Percentiles rank a stretch among this genome's conserved stretches.
These are phyloP conservation scores for Ustulina deusta DNA, from an alignment of 2,329 filamentous ascomycete species.

Conservation along the genomic window DNA sequence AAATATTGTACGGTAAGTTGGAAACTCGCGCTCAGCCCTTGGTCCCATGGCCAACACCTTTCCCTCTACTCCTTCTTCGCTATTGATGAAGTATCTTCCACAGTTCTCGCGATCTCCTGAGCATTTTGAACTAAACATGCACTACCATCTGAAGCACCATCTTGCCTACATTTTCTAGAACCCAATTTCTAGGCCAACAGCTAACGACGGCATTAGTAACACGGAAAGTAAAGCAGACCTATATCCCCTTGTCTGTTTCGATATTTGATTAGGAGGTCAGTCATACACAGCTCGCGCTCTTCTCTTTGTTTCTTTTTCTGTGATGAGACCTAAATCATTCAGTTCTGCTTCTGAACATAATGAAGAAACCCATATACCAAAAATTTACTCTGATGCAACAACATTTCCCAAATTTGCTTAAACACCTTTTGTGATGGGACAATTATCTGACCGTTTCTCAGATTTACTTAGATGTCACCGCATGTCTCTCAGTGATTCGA, in stretches of 20 bases:
- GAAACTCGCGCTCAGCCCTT: constrained; percentile 7
- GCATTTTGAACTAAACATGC: constrained; percentile 75
- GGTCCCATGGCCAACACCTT: not conserved
- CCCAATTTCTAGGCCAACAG: constrained; percentile 18
- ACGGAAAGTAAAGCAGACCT: not conserved
- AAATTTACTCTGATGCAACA: constrained; percentile 62
- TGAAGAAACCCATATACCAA: constrained; percentile 77
- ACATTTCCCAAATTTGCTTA: constrained; percentile 13
- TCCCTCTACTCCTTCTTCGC: constrained; percentile 43
- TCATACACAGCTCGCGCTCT: not conserved
- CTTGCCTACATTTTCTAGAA: constrained; percentile 37
- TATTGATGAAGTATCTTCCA: constrained; percentile 68
- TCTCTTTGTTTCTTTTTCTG: constrained; percentile 51
- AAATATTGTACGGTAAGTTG: constrained; percentile 23
- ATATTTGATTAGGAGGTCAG: constrained; percentile 21
- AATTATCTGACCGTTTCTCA: constrained; percentile 36
- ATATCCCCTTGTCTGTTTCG: too few relatives aligned
- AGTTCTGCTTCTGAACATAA: constrained; percentile 81
- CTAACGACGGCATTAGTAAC: constrained; percentile 37
- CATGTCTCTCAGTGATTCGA: not conserved
- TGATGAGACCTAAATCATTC: constrained; percentile 74
- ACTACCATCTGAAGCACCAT: constrained; percentile 77
- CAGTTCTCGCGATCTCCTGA: constrained; percentile 72
- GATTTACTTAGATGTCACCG: not conserved
- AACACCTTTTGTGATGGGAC: constrained; percentile 9